Evolutionary conservation across 2,329 filamentous ascomycete genomes (phyloP).

Genomic region (Diaporthe batatas): DNA sequence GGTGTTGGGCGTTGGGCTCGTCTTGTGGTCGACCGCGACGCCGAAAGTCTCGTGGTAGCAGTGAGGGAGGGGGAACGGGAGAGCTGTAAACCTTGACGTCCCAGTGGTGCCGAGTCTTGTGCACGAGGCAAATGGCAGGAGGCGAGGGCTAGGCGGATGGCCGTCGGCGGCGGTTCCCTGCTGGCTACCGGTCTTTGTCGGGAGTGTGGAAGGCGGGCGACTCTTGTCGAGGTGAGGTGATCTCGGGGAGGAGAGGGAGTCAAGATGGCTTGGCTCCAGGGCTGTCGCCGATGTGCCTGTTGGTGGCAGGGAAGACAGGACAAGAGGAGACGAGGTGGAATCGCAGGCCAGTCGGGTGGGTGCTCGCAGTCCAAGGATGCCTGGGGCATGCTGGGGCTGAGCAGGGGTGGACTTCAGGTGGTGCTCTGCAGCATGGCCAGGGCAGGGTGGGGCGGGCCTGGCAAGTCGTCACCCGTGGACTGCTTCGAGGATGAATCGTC

Average conservation of each 20-base stretch:
- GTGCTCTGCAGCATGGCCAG: slow-evolving; percentile 15
- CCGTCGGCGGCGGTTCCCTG: slow-evolving; percentile 9
- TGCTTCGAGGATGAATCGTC: slow-evolving; percentile 28
- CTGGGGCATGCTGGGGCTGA: slow-evolving; percentile 27
- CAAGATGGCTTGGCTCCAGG: slow-evolving; percentile 21
- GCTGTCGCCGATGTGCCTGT: slow-evolving; percentile 29
- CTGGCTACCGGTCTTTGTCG: background rate
- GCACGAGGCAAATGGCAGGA: background rate
- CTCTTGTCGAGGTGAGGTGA: slow-evolving; percentile 5
- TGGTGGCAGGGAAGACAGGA: slow-evolving; percentile 33
- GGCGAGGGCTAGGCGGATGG: background rate
- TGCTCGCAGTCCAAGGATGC: slow-evolving; percentile 27
- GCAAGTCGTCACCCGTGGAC: slow-evolving; percentile 21
- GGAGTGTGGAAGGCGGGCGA: slow-evolving; percentile 5
- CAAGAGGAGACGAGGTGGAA: slow-evolving; percentile 30
- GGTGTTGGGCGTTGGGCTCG: slow-evolving; percentile 17
- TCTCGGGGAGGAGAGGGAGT: slow-evolving; percentile 1
- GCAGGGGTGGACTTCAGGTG: slow-evolving; percentile 21
- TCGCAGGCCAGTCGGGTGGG: slow-evolving; percentile 28
- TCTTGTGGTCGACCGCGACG: slow-evolving; percentile 17
- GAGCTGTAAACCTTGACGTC: slow-evolving; percentile 27
- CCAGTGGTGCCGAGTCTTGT: background rate
- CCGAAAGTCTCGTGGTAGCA: slow-evolving; percentile 27
- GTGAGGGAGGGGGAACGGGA: slow-evolving; percentile 11
- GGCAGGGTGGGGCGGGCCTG: slow-evolving; percentile 11